These are phyloP conservation scores for Quercus lobata DNA, from an alignment of 331 rosid genomes.

Conservation along the genomic window DNA sequence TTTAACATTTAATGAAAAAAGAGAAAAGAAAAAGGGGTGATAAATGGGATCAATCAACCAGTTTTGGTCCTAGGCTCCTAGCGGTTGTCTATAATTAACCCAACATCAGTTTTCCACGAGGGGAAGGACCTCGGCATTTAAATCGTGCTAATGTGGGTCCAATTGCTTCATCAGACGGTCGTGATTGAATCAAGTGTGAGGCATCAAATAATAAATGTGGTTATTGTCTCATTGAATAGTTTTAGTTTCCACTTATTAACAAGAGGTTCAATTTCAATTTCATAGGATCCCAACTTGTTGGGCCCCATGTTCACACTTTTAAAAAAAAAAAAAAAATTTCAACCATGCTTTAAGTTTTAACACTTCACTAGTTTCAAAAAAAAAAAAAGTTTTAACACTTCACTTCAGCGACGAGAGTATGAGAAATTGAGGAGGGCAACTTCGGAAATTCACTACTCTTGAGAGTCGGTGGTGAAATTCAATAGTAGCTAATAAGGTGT, in stretches of 20 bases:
- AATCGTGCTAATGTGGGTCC: not conserved
- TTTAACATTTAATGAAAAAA: too few relatives aligned
- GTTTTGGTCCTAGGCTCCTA: not conserved
- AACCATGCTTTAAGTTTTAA: too few relatives aligned
- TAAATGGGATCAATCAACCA: not conserved
- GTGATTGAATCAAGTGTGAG: not conserved
- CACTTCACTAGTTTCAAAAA: too few relatives aligned
- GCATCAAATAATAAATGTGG: too few relatives aligned
- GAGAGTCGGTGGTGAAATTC: conserved; percentile 23
- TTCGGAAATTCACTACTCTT: not conserved
- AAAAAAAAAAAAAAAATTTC: too few relatives aligned
- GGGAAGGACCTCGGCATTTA: not conserved
- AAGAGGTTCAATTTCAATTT: not conserved
- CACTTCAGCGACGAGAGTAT: not conserved
- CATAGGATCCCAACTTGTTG: not conserved
- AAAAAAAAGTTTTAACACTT: too few relatives aligned
- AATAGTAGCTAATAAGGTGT: not conserved
- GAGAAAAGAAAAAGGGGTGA: not conserved
- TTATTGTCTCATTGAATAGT: too few relatives aligned
- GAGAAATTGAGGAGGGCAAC: conserved; percentile 5
- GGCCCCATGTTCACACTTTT: not conserved
- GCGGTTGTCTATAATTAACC: conserved; percentile 16
- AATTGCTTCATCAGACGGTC: not conserved
- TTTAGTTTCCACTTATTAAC: too few relatives aligned
- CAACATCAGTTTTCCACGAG: conserved; percentile 8